phyloP scores from a whole-genome alignment of 768 basidiomycete genomes.

The Gymnopilus dilepis region DNA sequence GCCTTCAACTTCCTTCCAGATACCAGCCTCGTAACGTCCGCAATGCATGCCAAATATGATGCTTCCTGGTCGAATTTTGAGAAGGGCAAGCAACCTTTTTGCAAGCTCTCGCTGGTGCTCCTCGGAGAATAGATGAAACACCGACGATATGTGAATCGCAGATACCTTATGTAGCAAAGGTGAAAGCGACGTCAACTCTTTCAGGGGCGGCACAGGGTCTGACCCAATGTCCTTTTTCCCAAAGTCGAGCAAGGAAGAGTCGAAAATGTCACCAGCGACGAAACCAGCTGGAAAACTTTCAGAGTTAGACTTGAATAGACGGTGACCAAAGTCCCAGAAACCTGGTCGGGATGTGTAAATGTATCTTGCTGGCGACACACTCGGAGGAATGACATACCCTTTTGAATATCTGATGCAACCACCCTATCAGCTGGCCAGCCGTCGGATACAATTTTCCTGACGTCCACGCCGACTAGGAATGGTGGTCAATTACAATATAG shows the following conservation, averaged over 20 bases:
- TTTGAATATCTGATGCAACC: constrained; percentile 39
- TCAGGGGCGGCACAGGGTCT: constrained; percentile 16
- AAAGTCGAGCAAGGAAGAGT: constrained; percentile 39
- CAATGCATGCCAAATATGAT: constrained; percentile 43
- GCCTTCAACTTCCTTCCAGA: not conserved
- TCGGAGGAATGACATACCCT: constrained; percentile 25
- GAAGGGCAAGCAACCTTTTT: constrained; percentile 20
- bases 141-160: constrained; percentile 43
- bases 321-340: constrained; percentile 66
- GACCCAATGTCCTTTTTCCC: not conserved
- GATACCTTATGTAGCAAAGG: constrained; percentile 46
- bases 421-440: constrained; percentile 42
- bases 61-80: constrained; percentile 35
- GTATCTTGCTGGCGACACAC: not conserved
- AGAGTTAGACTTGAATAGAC: constrained; percentile 56
- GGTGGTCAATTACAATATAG: not conserved
- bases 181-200: constrained; percentile 25
- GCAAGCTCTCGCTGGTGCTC: constrained; percentile 33
- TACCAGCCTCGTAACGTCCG: constrained; percentile 33
- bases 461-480: constrained; percentile 41
- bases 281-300: constrained; percentile 58
- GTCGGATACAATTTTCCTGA: constrained; percentile 40
- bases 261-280: constrained; percentile 57
- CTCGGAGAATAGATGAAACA: constrained; percentile 41
- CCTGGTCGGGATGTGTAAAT: constrained; percentile 33